Evolutionary conservation across 2,329 filamentous ascomycete species (phyloP).

Genomic region (Talaromyces islandicus): DNA sequence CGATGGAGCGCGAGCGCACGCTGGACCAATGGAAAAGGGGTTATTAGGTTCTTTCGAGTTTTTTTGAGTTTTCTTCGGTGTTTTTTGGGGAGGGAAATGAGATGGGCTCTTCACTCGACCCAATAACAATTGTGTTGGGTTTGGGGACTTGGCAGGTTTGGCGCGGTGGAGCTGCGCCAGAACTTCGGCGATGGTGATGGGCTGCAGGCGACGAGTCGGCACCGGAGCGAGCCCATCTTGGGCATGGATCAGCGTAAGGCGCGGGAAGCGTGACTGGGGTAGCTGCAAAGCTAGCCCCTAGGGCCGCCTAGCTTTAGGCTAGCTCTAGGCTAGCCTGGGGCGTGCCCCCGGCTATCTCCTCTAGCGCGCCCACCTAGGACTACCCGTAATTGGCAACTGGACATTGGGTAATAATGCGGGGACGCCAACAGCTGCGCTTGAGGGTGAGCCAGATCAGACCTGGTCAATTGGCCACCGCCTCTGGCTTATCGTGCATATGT

Average conservation of each 20-base stretch:
- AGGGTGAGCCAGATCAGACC: no score
- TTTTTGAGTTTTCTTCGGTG: not conserved
- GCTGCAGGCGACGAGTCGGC: not conserved
- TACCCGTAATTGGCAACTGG: not conserved
- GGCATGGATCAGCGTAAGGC: not conserved
- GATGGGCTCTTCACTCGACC: not conserved
- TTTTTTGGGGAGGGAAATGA: not conserved
- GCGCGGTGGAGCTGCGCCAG: not conserved
- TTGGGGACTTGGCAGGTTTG: not conserved
- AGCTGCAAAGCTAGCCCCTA: not conserved
- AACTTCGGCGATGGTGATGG: not conserved
- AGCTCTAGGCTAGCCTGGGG: not conserved
- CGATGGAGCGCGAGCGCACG: not conserved
- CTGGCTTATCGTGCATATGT: not conserved
- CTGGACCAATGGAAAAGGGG: not conserved
- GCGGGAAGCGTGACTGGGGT: not conserved
- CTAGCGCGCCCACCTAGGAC: not conserved
- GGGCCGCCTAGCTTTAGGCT: not conserved
- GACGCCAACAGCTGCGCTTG: not conserved
- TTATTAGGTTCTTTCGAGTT: not conserved
- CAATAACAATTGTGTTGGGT: not conserved
- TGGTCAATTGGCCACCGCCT: not conserved
- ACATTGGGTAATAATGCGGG: not conserved
- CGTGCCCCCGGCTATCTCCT: not conserved
- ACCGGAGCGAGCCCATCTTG: not conserved